Base-by-base conservation (phyloP, 2,329 filamentous ascomycete genomes). In the Monilinia vaccinii-corymbosi region DNA sequence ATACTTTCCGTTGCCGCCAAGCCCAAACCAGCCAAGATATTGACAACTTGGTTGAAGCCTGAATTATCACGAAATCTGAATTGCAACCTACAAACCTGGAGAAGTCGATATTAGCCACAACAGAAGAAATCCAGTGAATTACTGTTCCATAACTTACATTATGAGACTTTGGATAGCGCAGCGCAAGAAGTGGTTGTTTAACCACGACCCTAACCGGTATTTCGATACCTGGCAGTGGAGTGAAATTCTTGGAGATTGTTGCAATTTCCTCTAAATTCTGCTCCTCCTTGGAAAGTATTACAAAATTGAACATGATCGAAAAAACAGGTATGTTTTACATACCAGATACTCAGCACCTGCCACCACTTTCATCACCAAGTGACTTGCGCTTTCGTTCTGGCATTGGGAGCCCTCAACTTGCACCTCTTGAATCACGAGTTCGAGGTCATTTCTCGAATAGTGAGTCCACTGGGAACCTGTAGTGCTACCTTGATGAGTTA, bases 341-440 rank as follows among this genome's bases (percentile, higher is more conserved):
- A 79, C 77, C 69, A 78, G 66, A 58, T 75, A 65, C 56, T 75
- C 71, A 16, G 69, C 72, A 23, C 74, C 75, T 60, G 75, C 73
- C 16, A 73, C 64, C 32, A 79, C 66, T 66, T 73, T 73, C 66
- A 77, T 66, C 14, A 73, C 62, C 14, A 60, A 18, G 18, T 31
- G 63, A 38, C 58, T 63, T 25, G 61, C 63, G 32, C 59, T 63
- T 21, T 60, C 60, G 56, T 62, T 53, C 18, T 63, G 65, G 21
- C 65, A 67, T 38, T 63, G 32, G 36, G 64, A 62, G 63, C 66
- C 60, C 18, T 66, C 32, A 8, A 62, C 57, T 50, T 64, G 57
- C 28, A 59, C 53, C 31, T 63, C 65, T 61, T 64, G 66, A 42
- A 72, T 61, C n/a, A 67, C 58, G 13, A 71, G 50, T 34, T 65